Percentiles rank a stretch among this genome's conserved stretches.
Evolutionary conservation across 768 basidiomycete genomes (phyloP).

Genomic region (Boletus rubropictus): DNA sequence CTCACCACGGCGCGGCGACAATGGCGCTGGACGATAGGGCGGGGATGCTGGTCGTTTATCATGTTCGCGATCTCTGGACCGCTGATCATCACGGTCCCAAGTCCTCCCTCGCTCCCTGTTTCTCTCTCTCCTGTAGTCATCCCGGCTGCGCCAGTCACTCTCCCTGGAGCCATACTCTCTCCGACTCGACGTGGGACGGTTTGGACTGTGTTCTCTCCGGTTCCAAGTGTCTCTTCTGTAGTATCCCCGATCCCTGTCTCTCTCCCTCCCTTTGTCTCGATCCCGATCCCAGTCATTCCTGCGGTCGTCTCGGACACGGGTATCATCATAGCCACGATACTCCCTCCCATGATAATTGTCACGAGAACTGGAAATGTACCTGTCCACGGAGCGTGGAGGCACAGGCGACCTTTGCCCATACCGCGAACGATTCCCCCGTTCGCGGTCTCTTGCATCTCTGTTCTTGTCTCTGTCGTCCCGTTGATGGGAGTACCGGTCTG

Average conservation of each 20-base stretch:
- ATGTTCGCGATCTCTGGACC: slow-evolving; percentile 17
- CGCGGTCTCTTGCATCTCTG: slow-evolving; percentile 18
- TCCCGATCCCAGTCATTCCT: slow-evolving; percentile 24
- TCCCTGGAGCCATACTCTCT: slow-evolving; percentile 15
- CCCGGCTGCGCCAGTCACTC: slow-evolving; percentile 16
- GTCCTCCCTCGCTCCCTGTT: slow-evolving; percentile 20
- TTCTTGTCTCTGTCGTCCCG: slow-evolving; percentile 26
- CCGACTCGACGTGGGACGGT: slow-evolving; percentile 8
- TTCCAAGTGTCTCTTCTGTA: slow-evolving; percentile 18
- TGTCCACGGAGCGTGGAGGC: slow-evolving; percentile 11
- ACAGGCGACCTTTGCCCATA: slow-evolving; percentile 18
- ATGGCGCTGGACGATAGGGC: slow-evolving; percentile 15
- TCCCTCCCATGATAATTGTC: slow-evolving; percentile 18
- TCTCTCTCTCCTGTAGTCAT: slow-evolving; percentile 21
- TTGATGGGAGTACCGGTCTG: slow-evolving; percentile 21
- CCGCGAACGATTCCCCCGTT: slow-evolving; percentile 16
- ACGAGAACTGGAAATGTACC: slow-evolving; percentile 15
- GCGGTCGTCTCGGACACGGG: slow-evolving; percentile 19
- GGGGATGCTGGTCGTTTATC: slow-evolving; percentile 19
- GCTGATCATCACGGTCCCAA: slow-evolving; percentile 19
- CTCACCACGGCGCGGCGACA: slow-evolving; percentile 27
- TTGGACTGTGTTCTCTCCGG: slow-evolving; percentile 16
- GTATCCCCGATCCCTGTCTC: slow-evolving; percentile 16
- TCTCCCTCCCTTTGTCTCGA: slow-evolving; percentile 11
- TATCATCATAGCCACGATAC: slow-evolving; percentile 18